Evolutionary conservation across 345 rosid genomes (phyloP).

Genomic region (Syzygium oleosum): DNA sequence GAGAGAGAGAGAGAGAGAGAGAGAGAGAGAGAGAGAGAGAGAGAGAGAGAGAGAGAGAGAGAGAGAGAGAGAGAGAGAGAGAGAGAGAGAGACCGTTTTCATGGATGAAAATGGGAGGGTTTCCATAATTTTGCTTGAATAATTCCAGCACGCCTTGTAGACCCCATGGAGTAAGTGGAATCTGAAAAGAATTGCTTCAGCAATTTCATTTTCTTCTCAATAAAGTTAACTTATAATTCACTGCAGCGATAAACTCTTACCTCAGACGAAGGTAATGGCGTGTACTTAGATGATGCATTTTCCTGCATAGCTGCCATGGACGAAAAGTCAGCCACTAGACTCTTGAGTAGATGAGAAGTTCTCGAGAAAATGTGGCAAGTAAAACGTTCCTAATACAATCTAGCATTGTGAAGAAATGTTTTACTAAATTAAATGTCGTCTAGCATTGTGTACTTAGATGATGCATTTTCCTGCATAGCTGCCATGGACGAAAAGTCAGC

Average conservation of each 20-base stretch:
- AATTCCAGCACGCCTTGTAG: slow-evolving; percentile 9
- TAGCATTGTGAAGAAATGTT: neutral
- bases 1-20: neutral
- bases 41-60: neutral
- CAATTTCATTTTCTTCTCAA: neutral
- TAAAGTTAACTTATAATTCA: neutral
- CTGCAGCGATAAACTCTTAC: neutral
- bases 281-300: neutral
- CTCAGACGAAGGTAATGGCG: neutral
- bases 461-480: neutral
- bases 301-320: neutral
- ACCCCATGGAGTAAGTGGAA: slow-evolving; percentile 3
- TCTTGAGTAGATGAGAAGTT: neutral
- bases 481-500: neutral
- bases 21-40: neutral
- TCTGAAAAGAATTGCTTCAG: neutral
- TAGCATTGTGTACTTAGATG: neutral
- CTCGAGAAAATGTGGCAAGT: neutral
- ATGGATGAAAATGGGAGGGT: slow-evolving; percentile 11
- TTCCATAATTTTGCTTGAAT: slow-evolving; percentile 11
- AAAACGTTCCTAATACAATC: neutral
- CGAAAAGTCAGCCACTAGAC: neutral
- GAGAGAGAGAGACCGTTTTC: slow-evolving; percentile 7
- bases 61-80: neutral
- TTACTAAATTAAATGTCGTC: neutral